Evolutionary conservation across 345 rosid species (phyloP).

Genomic region (Gossypium ekmanianum): DNA sequence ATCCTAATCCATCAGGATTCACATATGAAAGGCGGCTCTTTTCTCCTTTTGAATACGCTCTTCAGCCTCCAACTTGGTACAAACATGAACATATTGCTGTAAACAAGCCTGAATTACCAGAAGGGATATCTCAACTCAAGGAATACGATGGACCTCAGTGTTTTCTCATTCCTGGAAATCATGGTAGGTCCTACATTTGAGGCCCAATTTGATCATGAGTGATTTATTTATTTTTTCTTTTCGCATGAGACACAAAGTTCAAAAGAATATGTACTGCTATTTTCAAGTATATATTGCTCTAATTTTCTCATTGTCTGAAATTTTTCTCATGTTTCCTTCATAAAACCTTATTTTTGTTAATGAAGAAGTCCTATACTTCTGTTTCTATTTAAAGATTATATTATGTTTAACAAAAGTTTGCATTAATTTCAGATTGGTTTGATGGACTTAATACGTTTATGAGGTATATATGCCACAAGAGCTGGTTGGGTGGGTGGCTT

Average conservation of each 20-base stretch:
- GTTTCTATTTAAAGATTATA: neutral
- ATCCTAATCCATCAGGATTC: slow-evolving; percentile 92
- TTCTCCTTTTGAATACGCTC: slow-evolving; percentile 92
- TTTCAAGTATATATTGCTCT: neutral
- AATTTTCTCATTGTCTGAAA: slow-evolving; percentile 5
- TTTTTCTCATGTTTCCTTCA: neutral
- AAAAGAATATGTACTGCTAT: neutral
- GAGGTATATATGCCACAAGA: slow-evolving; percentile 97
- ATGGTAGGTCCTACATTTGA: slow-evolving; percentile 57
- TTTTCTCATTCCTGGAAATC: slow-evolving; percentile 94
- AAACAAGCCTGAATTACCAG: slow-evolving; percentile 84
- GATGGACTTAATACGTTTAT: slow-evolving; percentile 97
- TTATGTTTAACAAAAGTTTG: slow-evolving; percentile 3
- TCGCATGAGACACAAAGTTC: neutral
- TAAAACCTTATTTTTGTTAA: neutral
- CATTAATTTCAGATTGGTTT: slow-evolving; percentile 71
- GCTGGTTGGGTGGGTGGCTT: slow-evolving; percentile 99
- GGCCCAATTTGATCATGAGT: slow-evolving; percentile 20
- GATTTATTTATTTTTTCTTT: neutral
- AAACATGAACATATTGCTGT: slow-evolving; percentile 68
- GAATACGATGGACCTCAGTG: slow-evolving; percentile 92
- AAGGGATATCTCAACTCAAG: slow-evolving; percentile 60
- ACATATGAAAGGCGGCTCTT: slow-evolving; percentile 88
- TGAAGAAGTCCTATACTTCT: neutral
- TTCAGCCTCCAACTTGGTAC: slow-evolving; percentile 89